phyloP scores from a whole-genome alignment of 768 basidiomycete species.

The Rhizopogon vesiculosus region DNA sequence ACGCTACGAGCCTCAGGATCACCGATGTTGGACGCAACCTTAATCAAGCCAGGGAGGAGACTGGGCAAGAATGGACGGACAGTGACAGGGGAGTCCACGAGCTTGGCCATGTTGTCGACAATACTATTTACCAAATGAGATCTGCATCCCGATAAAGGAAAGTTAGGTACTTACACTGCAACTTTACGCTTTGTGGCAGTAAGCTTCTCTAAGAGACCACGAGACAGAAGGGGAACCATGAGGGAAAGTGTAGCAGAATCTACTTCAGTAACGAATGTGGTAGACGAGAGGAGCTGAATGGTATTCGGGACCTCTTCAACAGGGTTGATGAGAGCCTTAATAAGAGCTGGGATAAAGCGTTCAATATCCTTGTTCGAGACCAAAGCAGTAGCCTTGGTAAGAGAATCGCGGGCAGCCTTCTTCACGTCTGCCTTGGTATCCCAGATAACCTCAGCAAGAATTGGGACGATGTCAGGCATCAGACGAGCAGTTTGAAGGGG shows the following conservation, averaged over 20 bases:
- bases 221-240: conserved; percentile 93
- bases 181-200: conserved; percentile 97
- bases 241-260: conserved; percentile 95
- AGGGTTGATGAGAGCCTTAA: conserved; percentile 97
- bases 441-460: conserved; percentile 96
- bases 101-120: conserved; percentile 97
- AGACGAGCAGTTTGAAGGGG: conserved; percentile 81
- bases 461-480: conserved; percentile 92
- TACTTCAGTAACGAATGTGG: conserved; percentile 99
- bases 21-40: conserved; percentile 91
- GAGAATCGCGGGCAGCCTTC: conserved; percentile 93
- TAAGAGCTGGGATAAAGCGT: conserved; percentile 95
- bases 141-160: conserved; percentile 12
- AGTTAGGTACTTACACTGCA: conserved; percentile 67
- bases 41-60: conserved; percentile 91
- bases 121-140: conserved; percentile 49
- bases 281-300: conserved; percentile 91
- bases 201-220: conserved; percentile 92
- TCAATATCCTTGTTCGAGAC: conserved; percentile 98
- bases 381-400: conserved; percentile 91
- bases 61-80: conserved; percentile 97
- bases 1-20: conserved; percentile 98
- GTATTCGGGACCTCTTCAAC: conserved; percentile 98
- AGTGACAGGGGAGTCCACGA: conserved; percentile 91
- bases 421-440: conserved; percentile 99